phyloP scores from a whole-genome alignment of 2,329 filamentous ascomycete species.

The Aplosporella prunicola region DNA sequence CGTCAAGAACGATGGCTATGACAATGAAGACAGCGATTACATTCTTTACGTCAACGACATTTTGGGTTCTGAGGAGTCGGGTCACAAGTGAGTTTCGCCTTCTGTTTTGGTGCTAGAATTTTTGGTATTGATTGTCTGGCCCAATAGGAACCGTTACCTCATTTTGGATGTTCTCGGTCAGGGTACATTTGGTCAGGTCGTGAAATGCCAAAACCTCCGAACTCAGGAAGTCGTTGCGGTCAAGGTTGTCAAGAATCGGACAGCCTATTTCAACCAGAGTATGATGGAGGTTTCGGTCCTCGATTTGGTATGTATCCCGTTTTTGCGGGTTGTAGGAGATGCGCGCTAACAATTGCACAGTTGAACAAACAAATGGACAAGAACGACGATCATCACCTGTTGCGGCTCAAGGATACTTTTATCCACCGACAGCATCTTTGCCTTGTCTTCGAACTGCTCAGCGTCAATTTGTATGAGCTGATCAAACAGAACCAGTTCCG shows the following conservation, averaged over 20 bases:
- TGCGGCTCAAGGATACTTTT: slow-evolving; percentile 93
- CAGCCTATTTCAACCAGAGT: slow-evolving; percentile 98
- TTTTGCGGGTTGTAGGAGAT: too few relatives aligned
- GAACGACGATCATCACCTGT: slow-evolving; percentile 93
- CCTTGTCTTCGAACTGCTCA: slow-evolving; percentile 83
- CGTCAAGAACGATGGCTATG: slow-evolving; percentile 95
- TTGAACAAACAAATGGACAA: slow-evolving; percentile 98
- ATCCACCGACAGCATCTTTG: slow-evolving; percentile 97
- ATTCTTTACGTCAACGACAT: slow-evolving; percentile 99
- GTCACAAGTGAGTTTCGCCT: slow-evolving; percentile 79
- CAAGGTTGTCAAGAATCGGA: slow-evolving; percentile 98
- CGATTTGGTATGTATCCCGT: slow-evolving; percentile 58
- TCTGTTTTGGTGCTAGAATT: background rate
- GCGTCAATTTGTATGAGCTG: slow-evolving; percentile 94
- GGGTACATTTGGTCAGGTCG: slow-evolving; percentile 95
- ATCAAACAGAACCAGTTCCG: slow-evolving; percentile 99
- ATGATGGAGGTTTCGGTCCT: slow-evolving; percentile 99
- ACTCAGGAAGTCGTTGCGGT: slow-evolving; percentile 97
- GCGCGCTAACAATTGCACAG: too few relatives aligned
- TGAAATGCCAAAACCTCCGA: slow-evolving; percentile 97
- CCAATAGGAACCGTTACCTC: slow-evolving; percentile 73
- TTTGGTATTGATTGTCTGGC: slow-evolving; percentile 15
- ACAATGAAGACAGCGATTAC: slow-evolving; percentile 98
- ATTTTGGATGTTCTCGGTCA: slow-evolving; percentile 96
- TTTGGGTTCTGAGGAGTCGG: slow-evolving; percentile 90